Evolutionary conservation across 2,329 filamentous ascomycete species (phyloP).

Genomic region (Verticillium zaregamsianum): DNA sequence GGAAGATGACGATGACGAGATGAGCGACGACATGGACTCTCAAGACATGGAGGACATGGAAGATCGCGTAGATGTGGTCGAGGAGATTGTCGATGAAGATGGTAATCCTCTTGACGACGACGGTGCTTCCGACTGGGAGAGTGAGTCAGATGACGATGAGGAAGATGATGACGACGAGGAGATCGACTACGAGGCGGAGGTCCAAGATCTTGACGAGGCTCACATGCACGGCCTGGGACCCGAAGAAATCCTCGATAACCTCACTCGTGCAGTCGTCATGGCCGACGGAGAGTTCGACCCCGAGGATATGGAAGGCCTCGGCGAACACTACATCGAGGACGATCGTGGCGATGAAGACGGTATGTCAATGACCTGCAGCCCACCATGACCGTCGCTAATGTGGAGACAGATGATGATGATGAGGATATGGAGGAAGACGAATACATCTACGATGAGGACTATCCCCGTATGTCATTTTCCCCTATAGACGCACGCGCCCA

Average conservation of each 20-base stretch:
- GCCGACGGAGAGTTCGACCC: constrained; percentile 47
- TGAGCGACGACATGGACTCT: constrained; percentile 46
- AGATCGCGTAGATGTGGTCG: constrained; percentile 38
- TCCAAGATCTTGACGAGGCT: constrained; percentile 48
- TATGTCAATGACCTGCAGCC: constrained; percentile 18
- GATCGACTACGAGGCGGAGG: constrained; percentile 51
- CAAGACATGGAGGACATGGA: constrained; percentile 51
- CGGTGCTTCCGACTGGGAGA: constrained; percentile 58
- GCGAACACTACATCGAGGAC: constrained; percentile 50
- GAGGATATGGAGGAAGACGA: constrained; percentile 67
- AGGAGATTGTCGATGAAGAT: constrained; percentile 60
- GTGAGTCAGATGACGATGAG: constrained; percentile 53
- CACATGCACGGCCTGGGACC: constrained; percentile 42
- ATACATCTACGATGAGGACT: constrained; percentile 57
- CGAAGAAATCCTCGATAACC: constrained; percentile 42
- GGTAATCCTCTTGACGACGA: constrained; percentile 57
- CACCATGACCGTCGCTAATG: constrained; percentile 14
- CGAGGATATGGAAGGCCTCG: constrained; percentile 46
- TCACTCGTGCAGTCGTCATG: constrained; percentile 50
- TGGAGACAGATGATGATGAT: constrained; percentile 48
- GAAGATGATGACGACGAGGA: constrained; percentile 49
- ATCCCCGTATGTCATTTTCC: constrained; percentile 43
- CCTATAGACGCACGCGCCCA: neutral
- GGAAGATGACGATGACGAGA: constrained; percentile 59
- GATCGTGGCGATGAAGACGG: constrained; percentile 55